Conservation (phyloP, 1,284 basidiomycete genomes). For the Microbotryum violaceum region DNA sequence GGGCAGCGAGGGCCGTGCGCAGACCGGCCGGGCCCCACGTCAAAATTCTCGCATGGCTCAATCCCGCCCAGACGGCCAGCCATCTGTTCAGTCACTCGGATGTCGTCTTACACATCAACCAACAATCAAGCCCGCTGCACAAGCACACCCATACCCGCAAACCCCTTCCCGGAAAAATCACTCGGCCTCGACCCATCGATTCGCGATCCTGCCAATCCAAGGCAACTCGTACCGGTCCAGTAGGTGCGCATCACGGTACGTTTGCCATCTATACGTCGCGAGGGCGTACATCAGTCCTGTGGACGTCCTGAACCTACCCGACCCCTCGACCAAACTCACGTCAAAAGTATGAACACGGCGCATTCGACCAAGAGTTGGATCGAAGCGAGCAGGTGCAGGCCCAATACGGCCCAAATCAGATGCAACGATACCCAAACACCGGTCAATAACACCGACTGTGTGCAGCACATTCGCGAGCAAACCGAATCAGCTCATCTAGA, state of each 20-base stretch:
- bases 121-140: too few species aligned
- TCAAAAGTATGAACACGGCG: slow-evolving; percentile 5
- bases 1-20: too few species aligned
- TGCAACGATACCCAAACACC: slow-evolving; percentile 9
- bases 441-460: slow-evolving; percentile 22
- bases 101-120: too few species aligned
- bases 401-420: slow-evolving; percentile 8
- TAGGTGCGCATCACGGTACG: slow-evolving; percentile 19
- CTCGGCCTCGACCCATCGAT: slow-evolving; percentile 20
- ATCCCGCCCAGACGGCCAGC: too few species aligned
- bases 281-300: too few species aligned
- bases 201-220: slow-evolving; percentile 17
- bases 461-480: too few species aligned
- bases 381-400: slow-evolving; percentile 4
- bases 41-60: too few species aligned
- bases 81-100: too few species aligned
- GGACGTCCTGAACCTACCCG: too few species aligned
- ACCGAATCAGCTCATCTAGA: background rate
- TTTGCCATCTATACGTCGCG: slow-evolving; percentile 7
- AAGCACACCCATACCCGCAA: too few species aligned
- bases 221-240: slow-evolving; percentile 17
- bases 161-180: background rate
- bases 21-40: too few species aligned
- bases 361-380: slow-evolving; percentile 11
- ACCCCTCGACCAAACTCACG: slow-evolving; percentile 4